Base-by-base conservation (phyloP, 202 grass and related monocot genomes). In the Cymbopogon flexuosus region DNA sequence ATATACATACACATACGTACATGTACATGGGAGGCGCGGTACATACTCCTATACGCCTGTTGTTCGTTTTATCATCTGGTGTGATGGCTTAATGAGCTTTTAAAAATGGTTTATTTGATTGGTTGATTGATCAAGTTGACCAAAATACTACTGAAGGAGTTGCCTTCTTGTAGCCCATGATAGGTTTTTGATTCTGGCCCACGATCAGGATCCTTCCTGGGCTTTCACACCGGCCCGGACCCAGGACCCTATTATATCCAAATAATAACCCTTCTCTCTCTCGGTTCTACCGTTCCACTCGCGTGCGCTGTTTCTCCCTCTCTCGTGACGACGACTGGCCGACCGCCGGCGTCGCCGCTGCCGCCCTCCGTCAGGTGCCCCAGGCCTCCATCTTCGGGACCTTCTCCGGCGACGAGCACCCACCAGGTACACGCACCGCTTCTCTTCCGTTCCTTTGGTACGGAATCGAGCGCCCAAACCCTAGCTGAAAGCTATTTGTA, bases 21-120 rank as follows among this genome's bases (percentile, higher is more conserved):
- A 11, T 13, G 11, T 42, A 45, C 21, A 15, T 15, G 10, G 6
- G 27, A 54, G 15, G 24, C 3, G 41, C 39, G 1, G 6, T 21
- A 56, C n/a, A 56, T 56, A 56, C n/a, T 54, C 49, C 18, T 22
- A 51, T 37, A 61, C 11, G 68, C 15, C 34, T 22, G 18, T 0
- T 43, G 70, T 68, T 61, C 37, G 16, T 61, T 61, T 41, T 33
- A 79, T 73, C 58, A 18, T 70, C 35, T 70, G 52, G 51, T 52
- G 69, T 75, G 47, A 67, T 19, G 36, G 18, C 24, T 65, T 34
- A 21, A 16, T 51, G 45, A 52, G 24, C 13, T 57, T 0, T 49
- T 35, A 7, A 70, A 35, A 35, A 65, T 21, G 54, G 18, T 36
- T 12, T 34, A 34, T 77, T 70, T 62, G 82, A 65, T n/a, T n/a